A percentile compares a stretch with the other conserved stretches of the same genome.
Evolutionary conservation across 2,329 filamentous ascomycete species (phyloP).

Genomic region (Elsinoe necatrix): DNA sequence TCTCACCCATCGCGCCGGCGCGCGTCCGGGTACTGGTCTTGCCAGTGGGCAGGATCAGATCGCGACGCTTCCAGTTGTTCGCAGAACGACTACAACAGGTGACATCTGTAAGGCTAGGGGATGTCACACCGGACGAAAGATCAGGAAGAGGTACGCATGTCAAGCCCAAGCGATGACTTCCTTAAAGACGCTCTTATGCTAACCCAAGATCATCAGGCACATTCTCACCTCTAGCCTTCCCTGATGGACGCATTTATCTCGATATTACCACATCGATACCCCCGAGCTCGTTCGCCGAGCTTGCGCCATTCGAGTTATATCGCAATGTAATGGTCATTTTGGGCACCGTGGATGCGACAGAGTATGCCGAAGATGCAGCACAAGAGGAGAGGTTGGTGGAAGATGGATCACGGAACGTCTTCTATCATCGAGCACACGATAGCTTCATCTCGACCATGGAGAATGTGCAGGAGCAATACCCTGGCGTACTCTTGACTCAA

Average conservation of each 20-base stretch:
- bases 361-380: constrained; percentile 52
- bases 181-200: not conserved
- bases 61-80: constrained; percentile 70
- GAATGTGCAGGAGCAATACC: constrained; percentile 60
- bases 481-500: constrained; percentile 68
- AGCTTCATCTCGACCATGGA: constrained; percentile 14
- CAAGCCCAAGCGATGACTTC: not conserved
- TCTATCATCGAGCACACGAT: constrained; percentile 15
- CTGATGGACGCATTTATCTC: constrained; percentile 77
- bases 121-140: constrained; percentile 75
- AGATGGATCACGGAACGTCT: constrained; percentile 14
- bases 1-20: constrained; percentile 84
- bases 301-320: constrained; percentile 85
- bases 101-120: constrained; percentile 73
- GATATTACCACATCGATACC: constrained; percentile 74
- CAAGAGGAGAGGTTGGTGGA: constrained; percentile 47
- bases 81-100: constrained; percentile 68
- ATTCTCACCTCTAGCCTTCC: constrained; percentile 87
- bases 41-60: constrained; percentile 77
- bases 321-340: constrained; percentile 76
- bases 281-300: constrained; percentile 66
- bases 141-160: constrained; percentile 68
- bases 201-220: constrained; percentile 52
- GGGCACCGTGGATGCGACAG: constrained; percentile 72
- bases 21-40: constrained; percentile 81